Evolutionary conservation across 2,329 filamentous ascomycete species (phyloP), one percentile per base, ranked within the genome.

Genomic region (Colletotrichum filicis): DNA sequence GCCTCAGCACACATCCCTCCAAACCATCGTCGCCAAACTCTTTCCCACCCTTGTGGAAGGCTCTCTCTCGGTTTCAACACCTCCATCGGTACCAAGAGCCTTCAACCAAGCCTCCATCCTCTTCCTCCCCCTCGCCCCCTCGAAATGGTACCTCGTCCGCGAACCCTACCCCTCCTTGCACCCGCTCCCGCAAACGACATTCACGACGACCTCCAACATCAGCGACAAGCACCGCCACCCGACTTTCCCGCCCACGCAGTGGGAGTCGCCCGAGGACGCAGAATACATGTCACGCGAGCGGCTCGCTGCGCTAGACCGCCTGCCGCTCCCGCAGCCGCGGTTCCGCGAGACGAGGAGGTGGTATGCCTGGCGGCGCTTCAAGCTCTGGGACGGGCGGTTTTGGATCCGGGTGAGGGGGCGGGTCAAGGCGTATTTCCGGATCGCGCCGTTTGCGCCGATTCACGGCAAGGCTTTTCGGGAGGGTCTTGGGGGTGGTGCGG

Each of bases 341-440:
- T 24, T 49, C 19, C 19, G 22, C 16, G 19, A 35, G 22, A 16
- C n/a, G 12, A 64, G 79, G 79, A 72, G 74, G 8, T 80, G 80
- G 79, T 71, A 76, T 1, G 5, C n/a, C 3, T 83, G 81, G 82
- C 72, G 68, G 46, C 74, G 64, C 1, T 85, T 84, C 81, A 72
- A 76, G 59, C 79, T 88, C 66, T 93, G 87, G 82, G 91, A 93
- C 79, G 88, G 89, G 0, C 88, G 91, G 2, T 92, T 87, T 80
- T 93, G 91, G 91, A 80, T 92, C 19, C 83, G 86, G 19, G 68
- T 90, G 11, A 80, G 80, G 24, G 81, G 84, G 59, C 84, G 85
- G 5, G 80, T 85, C 7, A 84, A 84, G 3, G 82, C 82, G 62
- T 78, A 79, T 16, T 80, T 88, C 19, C 78, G 82, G 22, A 74